phyloP scores from a whole-genome alignment of 805 yeast genomes.

The Candida nanaspora region DNA sequence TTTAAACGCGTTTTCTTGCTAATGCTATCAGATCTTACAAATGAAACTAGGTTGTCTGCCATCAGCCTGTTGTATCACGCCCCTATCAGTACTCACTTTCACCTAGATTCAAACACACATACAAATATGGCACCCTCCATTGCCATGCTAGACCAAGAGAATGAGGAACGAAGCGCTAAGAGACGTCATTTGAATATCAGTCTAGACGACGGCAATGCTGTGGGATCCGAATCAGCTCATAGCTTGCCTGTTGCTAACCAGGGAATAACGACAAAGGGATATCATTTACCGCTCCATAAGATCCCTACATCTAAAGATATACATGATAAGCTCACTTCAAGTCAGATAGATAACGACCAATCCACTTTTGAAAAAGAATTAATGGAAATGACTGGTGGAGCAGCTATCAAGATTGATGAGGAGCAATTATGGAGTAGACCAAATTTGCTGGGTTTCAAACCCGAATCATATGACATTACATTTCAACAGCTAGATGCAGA shows the following conservation, averaged over 20 bases:
- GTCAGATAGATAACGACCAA: conserved; percentile 27
- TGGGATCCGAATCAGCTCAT: conserved; percentile 22
- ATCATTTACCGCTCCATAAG: conserved; percentile 17
- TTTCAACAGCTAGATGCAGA: conserved; percentile 96
- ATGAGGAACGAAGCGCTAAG: conserved; percentile 6
- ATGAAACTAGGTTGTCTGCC: too few relatives aligned
- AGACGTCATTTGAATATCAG: conserved; percentile 15
- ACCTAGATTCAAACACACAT: too few relatives aligned
- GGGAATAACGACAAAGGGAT: conserved; percentile 20
- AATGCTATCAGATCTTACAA: too few relatives aligned
- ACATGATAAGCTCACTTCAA: conserved; percentile 12
- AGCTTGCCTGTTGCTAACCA: conserved; percentile 25
- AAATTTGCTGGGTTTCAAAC: conserved; percentile 44
- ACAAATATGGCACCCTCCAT: conserved; percentile 3
- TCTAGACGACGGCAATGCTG: conserved; percentile 9
- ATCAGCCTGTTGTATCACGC: too few relatives aligned
- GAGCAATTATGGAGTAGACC: conserved; percentile 46
- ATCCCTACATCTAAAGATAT: background rate
- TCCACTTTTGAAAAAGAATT: conserved; percentile 50
- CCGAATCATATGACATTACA: conserved; percentile 43
- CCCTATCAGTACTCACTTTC: too few relatives aligned
- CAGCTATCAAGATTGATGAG: conserved; percentile 17
- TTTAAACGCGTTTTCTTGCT: too few relatives aligned
- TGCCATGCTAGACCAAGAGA: conserved; percentile 4
- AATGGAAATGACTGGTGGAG: conserved; percentile 33